A percentile compares a stretch with the other conserved stretches of the same genome.
Conservation (phyloP, 1,284 basidiomycete species). For the Cutaneotrichosporon sp. region DNA sequence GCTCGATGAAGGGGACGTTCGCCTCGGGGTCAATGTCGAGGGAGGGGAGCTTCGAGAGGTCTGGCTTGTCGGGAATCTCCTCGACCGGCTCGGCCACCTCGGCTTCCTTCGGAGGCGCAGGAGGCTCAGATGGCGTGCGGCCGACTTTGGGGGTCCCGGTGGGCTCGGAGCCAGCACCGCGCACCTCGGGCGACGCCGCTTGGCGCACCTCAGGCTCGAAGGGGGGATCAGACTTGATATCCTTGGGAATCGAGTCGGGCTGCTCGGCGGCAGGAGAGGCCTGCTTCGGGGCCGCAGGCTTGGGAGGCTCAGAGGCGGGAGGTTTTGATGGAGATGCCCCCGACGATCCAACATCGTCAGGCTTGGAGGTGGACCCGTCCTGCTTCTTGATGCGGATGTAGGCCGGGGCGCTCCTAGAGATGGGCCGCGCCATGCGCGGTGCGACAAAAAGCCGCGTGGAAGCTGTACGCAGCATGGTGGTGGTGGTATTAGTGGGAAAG, state of each 20-base stretch:
- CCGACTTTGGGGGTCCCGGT: slow-evolving; percentile 2
- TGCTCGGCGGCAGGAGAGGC: slow-evolving; percentile 33
- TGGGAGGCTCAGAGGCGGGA: not conserved
- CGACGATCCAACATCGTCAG: not conserved
- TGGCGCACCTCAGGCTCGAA: slow-evolving; percentile 26
- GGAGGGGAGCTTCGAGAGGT: slow-evolving; percentile 43
- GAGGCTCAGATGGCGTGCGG: slow-evolving; percentile 18
- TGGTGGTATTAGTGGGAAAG: not conserved
- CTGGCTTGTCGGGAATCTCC: slow-evolving; percentile 23
- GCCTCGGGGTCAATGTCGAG: slow-evolving; percentile 48
- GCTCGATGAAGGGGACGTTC: slow-evolving; percentile 18
- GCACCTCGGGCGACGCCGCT: not conserved
- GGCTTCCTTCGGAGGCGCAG: slow-evolving; percentile 2
- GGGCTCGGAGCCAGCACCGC: slow-evolving; percentile 1
- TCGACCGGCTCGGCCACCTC: slow-evolving; percentile 10
- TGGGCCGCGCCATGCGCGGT: slow-evolving; percentile 5
- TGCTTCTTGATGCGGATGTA: slow-evolving; percentile 18
- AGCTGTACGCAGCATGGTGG: slow-evolving; percentile 15
- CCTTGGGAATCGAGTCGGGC: slow-evolving; percentile 27
- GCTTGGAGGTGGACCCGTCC: slow-evolving; percentile 11
- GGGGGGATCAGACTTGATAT: slow-evolving; percentile 19
- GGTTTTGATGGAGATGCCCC: not conserved
- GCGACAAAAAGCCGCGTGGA: slow-evolving; percentile 9
- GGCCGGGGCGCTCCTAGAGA: slow-evolving; percentile 8
- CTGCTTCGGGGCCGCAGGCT: not conserved